phyloP scores from a whole-genome alignment of 2,329 filamentous ascomycete species.

The Aspergillus amoenus region DNA sequence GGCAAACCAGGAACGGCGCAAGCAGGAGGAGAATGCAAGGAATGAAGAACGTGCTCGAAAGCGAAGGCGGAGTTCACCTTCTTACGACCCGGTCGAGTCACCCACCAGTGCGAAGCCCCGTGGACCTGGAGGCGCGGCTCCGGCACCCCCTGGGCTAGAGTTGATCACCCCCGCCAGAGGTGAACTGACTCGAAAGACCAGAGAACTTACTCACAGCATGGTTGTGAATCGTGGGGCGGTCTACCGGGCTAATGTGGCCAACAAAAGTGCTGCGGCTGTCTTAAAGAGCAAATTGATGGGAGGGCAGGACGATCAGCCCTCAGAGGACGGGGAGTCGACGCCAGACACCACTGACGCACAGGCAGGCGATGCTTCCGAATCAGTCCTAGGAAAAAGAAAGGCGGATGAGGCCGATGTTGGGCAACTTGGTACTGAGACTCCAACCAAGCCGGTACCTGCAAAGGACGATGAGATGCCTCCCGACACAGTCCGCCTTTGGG shows the following conservation, averaged over 20 bases:
- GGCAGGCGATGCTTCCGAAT: slow-evolving; percentile 30
- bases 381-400: slow-evolving; percentile 58
- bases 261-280: slow-evolving; percentile 90
- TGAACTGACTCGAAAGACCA: slow-evolving; percentile 56
- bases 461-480: slow-evolving; percentile 63
- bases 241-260: slow-evolving; percentile 73
- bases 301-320: slow-evolving; percentile 21
- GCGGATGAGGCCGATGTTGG: slow-evolving; percentile 66
- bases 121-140: slow-evolving; percentile 24
- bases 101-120: slow-evolving; percentile 24
- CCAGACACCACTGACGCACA: slow-evolving; percentile 26
- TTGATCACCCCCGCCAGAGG: slow-evolving; percentile 57
- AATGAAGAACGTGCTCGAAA: slow-evolving; percentile 46
- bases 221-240: slow-evolving; percentile 71
- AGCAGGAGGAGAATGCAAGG: slow-evolving; percentile 63
- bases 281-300: slow-evolving; percentile 75
- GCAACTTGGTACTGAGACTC: slow-evolving; percentile 52
- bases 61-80: slow-evolving; percentile 46
- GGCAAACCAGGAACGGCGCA: slow-evolving; percentile 75
- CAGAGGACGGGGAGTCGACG: slow-evolving; percentile 24
- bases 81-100: slow-evolving; percentile 39
- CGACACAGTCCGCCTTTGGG: slow-evolving; percentile 89
- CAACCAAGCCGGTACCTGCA: slow-evolving; percentile 54
- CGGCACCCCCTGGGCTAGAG: slow-evolving; percentile 51
- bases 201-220: slow-evolving; percentile 78